Base-by-base conservation (phyloP, 106 monocot genomes). In the Dendrobium officinale region DNA sequence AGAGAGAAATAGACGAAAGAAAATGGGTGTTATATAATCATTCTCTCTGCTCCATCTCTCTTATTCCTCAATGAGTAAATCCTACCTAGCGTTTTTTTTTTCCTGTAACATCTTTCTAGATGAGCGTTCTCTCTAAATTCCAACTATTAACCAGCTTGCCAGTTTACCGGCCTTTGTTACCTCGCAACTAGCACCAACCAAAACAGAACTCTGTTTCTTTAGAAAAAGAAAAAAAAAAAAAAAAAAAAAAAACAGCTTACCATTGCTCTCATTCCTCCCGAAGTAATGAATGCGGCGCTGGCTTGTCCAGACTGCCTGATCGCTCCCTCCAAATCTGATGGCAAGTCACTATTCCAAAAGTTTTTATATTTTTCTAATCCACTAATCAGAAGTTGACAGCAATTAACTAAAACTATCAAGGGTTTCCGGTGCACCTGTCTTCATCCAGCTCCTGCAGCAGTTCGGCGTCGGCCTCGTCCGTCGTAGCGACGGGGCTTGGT, bases 251-350 rank as follows among this genome's bases (percentile, higher is more conserved):
- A 76, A 83, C 70, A 81, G 85, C 90, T 78, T 79, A 92, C 97
- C 42, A 94, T 98, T 49, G 92, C 87, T 84, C 94, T 79, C 92
- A 89, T 92, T 80, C 97, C 97, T 41, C 97, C 97, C 0, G 90
- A 88, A 8, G 73, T 61, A 16, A 89, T 41, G 73, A 98, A 98
- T 49, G 64, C 27, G 9, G 90, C 92, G 44, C 80, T 85, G 45
- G 97, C 92, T 77, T 84, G 75, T 41, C 92, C 81, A 19, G 97
- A 94, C 67, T 97, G 94, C 80, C 88, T 81, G 45, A 97, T 90
- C 37, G 94, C 94, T 55, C 86, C 94, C 82, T 79, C 87, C 86
- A 97, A 83, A 82, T 97, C 94, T 48, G 85, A 82, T 3, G 97
- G 97, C 84, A 98, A 90, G 78, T 91, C 94, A 73, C 97, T 98